These are phyloP conservation scores for Speleostelium caveatum DNA, from an alignment of 78 protist genomes.

Conservation along the genomic window DNA sequence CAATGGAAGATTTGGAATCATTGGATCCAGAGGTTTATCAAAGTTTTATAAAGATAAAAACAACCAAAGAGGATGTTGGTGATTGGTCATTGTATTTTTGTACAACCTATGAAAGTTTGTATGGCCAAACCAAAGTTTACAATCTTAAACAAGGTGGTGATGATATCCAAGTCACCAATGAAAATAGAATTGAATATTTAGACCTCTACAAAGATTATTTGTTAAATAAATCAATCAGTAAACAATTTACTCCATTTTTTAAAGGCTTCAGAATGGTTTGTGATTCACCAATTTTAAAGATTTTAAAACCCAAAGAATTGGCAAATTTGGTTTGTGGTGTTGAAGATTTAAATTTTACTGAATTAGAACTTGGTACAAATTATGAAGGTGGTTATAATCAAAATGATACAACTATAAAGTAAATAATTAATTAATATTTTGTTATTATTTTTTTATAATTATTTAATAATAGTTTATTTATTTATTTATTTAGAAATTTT, in stretches of 20 bases:
- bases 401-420: constrained; percentile 60
- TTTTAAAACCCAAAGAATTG: constrained; percentile 94
- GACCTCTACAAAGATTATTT: constrained; percentile 77
- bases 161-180: constrained; percentile 85
- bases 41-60: constrained; percentile 45
- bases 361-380: constrained; percentile 83
- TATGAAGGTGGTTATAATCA: constrained; percentile 92
- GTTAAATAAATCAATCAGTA: constrained; percentile 70
- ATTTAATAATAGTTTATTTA: not conserved
- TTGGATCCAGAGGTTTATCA: constrained; percentile 74
- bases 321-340: constrained; percentile 96
- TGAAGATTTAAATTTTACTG: constrained; percentile 92
- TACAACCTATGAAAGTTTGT: constrained; percentile 66
- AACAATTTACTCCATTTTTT: constrained; percentile 88
- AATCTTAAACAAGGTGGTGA: constrained; percentile 90
- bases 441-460: not conserved
- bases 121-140: constrained; percentile 75
- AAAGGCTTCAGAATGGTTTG: constrained; percentile 90
- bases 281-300: constrained; percentile 52
- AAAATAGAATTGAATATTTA: constrained; percentile 93
- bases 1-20: constrained; percentile 83
- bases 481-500: constrained; percentile 50
- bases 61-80: constrained; percentile 33
- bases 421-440: constrained; percentile 4
- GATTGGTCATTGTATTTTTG: constrained; percentile 46